phyloP scores from a whole-genome alignment of 2,329 filamentous ascomycete genomes.

The Aspergillus fischeri region DNA sequence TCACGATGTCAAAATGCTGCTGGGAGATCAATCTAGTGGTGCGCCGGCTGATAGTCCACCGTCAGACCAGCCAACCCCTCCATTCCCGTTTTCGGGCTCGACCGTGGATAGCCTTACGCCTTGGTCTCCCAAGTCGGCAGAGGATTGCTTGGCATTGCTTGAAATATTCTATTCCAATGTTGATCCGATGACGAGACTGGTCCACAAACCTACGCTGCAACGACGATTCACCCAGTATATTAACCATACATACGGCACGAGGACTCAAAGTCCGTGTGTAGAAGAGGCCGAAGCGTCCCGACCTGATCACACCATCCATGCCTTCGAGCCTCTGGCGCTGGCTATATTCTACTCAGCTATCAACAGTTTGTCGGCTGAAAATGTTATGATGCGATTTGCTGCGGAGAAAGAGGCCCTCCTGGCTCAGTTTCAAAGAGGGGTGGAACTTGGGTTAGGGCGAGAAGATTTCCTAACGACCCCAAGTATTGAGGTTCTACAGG shows the following conservation, averaged over 20 bases:
- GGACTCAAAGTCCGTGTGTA: not conserved
- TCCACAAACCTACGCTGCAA: conserved; percentile 3
- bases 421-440: conserved; percentile 1
- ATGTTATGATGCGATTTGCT: not conserved
- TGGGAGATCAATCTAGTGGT: not conserved
- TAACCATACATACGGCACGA: not conserved
- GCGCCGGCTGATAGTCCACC: not conserved
- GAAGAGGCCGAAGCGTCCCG: not conserved
- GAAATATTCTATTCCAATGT: conserved; percentile 3
- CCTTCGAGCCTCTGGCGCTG: conserved; percentile 5
- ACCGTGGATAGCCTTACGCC: not conserved
- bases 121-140: conserved; percentile 2
- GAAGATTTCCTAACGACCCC: conserved; percentile 2
- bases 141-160: conserved; percentile 3
- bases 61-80: not conserved
- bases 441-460: conserved; percentile 3
- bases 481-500: conserved; percentile 4
- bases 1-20: conserved; percentile 8
- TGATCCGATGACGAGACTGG: conserved; percentile 4
- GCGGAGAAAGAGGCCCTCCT: conserved; percentile 1
- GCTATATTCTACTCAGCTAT: conserved; percentile 4
- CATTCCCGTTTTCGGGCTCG: not conserved
- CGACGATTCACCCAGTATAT: conserved; percentile 1
- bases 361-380: conserved; percentile 1
- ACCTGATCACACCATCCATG: not conserved